These are phyloP conservation scores for Gomphus bonarii DNA, from an alignment of 1,284 basidiomycete genomes.

Conservation along the genomic window DNA sequence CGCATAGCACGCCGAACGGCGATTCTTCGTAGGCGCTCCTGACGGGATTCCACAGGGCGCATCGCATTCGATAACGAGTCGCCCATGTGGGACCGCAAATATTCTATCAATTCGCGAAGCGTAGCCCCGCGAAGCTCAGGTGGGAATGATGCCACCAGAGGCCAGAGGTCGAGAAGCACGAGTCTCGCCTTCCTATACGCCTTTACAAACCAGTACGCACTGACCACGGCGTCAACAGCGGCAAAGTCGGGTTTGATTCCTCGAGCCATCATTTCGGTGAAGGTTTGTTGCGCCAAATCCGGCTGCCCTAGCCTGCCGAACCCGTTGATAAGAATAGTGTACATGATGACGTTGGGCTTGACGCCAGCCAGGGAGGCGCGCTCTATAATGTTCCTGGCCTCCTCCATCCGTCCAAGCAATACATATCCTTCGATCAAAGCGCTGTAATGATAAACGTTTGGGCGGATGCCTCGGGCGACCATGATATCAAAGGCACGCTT, in stretches of 20 bases:
- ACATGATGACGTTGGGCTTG: slow-evolving; percentile 50
- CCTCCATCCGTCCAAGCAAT: slow-evolving; percentile 39
- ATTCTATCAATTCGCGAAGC: slow-evolving; percentile 32
- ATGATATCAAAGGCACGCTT: slow-evolving; percentile 43
- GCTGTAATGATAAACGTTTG: slow-evolving; percentile 56
- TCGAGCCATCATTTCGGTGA: slow-evolving; percentile 49
- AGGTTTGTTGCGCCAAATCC: slow-evolving; percentile 38
- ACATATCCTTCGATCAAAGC: slow-evolving; percentile 62
- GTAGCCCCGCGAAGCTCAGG: slow-evolving; percentile 28
- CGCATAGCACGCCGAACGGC: background rate
- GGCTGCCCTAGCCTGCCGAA: slow-evolving; percentile 51
- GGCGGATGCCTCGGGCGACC: slow-evolving; percentile 51
- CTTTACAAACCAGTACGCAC: slow-evolving; percentile 51
- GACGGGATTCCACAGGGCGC: background rate
- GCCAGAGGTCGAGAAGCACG: slow-evolving; percentile 52
- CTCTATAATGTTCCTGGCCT: slow-evolving; percentile 41
- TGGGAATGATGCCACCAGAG: slow-evolving; percentile 53
- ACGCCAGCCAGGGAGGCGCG: slow-evolving; percentile 39
- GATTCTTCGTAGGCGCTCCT: background rate
- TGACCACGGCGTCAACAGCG: slow-evolving; percentile 56
- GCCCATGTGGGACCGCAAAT: slow-evolving; percentile 32
- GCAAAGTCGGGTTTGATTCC: slow-evolving; percentile 57
- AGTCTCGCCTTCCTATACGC: slow-evolving; percentile 38
- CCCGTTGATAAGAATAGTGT: slow-evolving; percentile 61
- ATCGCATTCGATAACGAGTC: background rate